These are phyloP conservation scores for Hypoxylon crocopeplum DNA, from an alignment of 495 filamentous ascomycete species.

Conservation along the genomic window DNA sequence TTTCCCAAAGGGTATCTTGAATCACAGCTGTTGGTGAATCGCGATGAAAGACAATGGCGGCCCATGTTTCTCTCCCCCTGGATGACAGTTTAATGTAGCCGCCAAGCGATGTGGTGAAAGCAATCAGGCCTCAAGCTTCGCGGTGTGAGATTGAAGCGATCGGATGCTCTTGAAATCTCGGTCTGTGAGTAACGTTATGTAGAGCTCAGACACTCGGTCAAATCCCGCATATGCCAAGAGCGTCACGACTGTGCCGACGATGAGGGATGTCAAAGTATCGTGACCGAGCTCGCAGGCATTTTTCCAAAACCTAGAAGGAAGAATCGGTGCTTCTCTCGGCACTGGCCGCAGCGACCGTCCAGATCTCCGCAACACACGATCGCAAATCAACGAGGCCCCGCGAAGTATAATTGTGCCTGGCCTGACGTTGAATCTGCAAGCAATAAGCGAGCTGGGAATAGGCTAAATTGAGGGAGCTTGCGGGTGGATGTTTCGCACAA, in stretches of 20 bases:
- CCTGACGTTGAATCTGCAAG: conserved; percentile 21
- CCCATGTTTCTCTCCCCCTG: conserved; percentile 15
- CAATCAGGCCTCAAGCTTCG: too few relatives aligned
- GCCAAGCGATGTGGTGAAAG: conserved; percentile 12
- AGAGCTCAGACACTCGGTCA: conserved; percentile 21
- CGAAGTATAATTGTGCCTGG: conserved; percentile 15
- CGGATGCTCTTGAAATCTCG: conserved; percentile 10
- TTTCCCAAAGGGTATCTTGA: conserved; percentile 21
- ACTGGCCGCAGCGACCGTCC: conserved; percentile 18
- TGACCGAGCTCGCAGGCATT: conserved; percentile 21
- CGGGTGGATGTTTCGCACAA: conserved; percentile 6
- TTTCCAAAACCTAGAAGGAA: conserved; percentile 9
- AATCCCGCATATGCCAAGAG: conserved; percentile 36
- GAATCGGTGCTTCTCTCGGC: conserved; percentile 35
- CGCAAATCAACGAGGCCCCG: conserved; percentile 34
- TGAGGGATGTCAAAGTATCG: conserved; percentile 1
- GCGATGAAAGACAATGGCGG: conserved; percentile 16
- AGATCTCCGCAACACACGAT: conserved; percentile 20
- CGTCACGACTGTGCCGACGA: conserved; percentile 24
- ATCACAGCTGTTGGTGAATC: conserved; percentile 32
- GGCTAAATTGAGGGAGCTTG: conserved; percentile 29
- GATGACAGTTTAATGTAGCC: conserved; percentile 4
- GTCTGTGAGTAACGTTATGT: conserved; percentile 13
- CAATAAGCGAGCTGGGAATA: conserved; percentile 31
- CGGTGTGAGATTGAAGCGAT: conserved; percentile 3